Evolutionary conservation across 768 basidiomycete genomes (phyloP).

Genomic region (Porphyrellus cyaneotinctus): DNA sequence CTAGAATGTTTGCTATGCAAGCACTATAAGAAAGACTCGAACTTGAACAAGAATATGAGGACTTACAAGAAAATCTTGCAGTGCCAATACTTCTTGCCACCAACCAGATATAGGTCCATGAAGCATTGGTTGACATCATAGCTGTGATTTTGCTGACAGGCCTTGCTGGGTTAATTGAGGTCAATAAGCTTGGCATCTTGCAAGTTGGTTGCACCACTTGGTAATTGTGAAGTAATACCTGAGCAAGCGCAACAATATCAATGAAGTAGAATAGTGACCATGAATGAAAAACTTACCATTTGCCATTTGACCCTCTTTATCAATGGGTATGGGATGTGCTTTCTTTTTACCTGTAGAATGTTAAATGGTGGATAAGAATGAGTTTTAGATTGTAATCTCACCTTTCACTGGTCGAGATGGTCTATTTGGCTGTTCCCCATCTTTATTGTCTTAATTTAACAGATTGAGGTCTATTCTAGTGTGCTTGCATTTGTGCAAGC

Average conservation of each 20-base stretch:
- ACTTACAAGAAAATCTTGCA: not conserved
- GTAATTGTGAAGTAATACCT: too few relatives aligned
- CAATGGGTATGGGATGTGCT: too few relatives aligned
- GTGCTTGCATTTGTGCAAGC: not conserved
- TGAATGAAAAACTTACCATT: too few relatives aligned
- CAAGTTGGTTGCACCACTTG: not conserved
- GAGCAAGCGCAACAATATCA: too few relatives aligned
- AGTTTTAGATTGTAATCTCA: not conserved
- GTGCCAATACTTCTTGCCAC: not conserved
- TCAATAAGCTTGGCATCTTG: not conserved
- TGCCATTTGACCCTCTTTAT: too few relatives aligned
- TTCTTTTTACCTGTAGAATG: not conserved
- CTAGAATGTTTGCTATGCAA: not conserved
- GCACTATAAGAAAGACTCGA: not conserved
- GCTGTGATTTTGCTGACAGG: not conserved
- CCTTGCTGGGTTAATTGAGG: not conserved
- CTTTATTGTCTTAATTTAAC: too few relatives aligned
- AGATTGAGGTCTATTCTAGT: not conserved
- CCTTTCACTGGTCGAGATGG: not conserved
- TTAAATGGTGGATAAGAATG: not conserved
- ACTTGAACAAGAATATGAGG: not conserved
- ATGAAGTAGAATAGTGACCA: too few relatives aligned
- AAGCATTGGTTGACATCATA: not conserved
- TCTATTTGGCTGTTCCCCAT: not conserved
- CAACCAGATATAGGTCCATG: not conserved